phyloP scores from a whole-genome alignment of 2,329 filamentous ascomycete genomes.

The Colletotrichum lini region DNA sequence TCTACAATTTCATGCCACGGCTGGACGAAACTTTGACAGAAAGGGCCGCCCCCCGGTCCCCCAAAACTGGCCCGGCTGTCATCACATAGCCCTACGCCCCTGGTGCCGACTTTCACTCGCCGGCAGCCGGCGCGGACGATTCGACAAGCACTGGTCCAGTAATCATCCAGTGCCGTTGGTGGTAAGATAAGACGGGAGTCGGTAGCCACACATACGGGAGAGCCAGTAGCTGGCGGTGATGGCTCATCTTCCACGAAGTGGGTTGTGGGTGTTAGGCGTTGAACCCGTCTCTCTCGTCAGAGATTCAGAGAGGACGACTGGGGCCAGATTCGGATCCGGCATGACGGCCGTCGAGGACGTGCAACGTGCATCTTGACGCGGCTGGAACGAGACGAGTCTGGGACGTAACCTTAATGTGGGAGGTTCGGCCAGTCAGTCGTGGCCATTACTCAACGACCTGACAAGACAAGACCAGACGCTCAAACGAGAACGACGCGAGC shows the following conservation, averaged over 20 bases:
- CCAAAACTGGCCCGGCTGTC: neutral
- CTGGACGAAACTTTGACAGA: neutral
- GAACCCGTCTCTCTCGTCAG: constrained; percentile 23
- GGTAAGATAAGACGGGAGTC: neutral
- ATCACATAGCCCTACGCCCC: constrained; percentile 9
- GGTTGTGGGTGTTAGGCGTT: constrained; percentile 7
- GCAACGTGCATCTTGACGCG: constrained; percentile 31
- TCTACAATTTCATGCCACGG: neutral
- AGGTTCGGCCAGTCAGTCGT: constrained; percentile 29
- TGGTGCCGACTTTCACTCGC: constrained; percentile 21
- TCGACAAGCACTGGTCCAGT: neutral
- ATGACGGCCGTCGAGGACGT: constrained; percentile 14
- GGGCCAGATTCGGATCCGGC: constrained; percentile 32
- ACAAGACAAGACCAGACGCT: constrained; percentile 26
- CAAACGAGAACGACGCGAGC: neutral
- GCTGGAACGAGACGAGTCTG: constrained; percentile 42
- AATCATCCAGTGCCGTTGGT: neutral
- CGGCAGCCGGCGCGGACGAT: constrained; percentile 10
- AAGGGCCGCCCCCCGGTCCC: neutral
- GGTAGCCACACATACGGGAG: neutral
- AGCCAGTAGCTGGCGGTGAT: neutral
- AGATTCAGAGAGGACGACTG: neutral
- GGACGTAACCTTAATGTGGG: constrained; percentile 38
- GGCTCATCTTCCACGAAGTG: neutral
- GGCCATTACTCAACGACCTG: constrained; percentile 11